phyloP scores from a whole-genome alignment of 139 green algal genomes.

The Micractinium conductrix region DNA sequence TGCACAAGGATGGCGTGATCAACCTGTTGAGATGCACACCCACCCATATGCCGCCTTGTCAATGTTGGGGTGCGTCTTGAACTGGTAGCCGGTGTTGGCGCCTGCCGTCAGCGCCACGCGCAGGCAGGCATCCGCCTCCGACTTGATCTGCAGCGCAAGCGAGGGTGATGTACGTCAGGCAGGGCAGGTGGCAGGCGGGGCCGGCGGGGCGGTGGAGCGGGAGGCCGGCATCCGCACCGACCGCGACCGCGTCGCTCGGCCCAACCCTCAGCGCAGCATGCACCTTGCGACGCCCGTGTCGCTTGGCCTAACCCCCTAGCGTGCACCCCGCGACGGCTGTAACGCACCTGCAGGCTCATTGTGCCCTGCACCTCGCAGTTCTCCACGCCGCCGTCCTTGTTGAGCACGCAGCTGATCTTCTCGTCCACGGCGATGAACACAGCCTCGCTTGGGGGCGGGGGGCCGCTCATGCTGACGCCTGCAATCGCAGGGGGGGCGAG shows the following conservation, averaged over 20 bases:
- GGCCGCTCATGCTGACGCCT: not conserved
- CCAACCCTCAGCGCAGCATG: slow-evolving; percentile 90
- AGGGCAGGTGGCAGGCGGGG: not conserved
- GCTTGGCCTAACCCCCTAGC: too few species aligned
- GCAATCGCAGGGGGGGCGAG: not conserved
- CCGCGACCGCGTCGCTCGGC: too few species aligned
- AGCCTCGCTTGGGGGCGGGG: slow-evolving; percentile 47
- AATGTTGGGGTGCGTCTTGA: slow-evolving; percentile 99
- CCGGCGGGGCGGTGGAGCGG: too few species aligned
- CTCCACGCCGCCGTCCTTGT: slow-evolving; percentile 94
- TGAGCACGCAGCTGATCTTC: slow-evolving; percentile 83
- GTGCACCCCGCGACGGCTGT: slow-evolving; percentile 90
- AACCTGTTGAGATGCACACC: not conserved
- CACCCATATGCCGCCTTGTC: slow-evolving; percentile 90
- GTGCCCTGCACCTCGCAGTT: slow-evolving; percentile 94
- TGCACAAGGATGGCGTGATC: not conserved
- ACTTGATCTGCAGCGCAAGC: slow-evolving; percentile 33
- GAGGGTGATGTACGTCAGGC: not conserved
- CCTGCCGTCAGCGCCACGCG: slow-evolving; percentile 57
- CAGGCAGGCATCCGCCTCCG: slow-evolving; percentile 80
- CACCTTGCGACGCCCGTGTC: too few species aligned
- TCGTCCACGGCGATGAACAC: slow-evolving; percentile 79
- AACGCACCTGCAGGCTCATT: slow-evolving; percentile 77
- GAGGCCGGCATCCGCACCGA: too few species aligned
- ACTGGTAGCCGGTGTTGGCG: slow-evolving; percentile 91